Evolutionary conservation across 2,329 filamentous ascomycete species (phyloP).

Genomic region (Dactylellina sp.): DNA sequence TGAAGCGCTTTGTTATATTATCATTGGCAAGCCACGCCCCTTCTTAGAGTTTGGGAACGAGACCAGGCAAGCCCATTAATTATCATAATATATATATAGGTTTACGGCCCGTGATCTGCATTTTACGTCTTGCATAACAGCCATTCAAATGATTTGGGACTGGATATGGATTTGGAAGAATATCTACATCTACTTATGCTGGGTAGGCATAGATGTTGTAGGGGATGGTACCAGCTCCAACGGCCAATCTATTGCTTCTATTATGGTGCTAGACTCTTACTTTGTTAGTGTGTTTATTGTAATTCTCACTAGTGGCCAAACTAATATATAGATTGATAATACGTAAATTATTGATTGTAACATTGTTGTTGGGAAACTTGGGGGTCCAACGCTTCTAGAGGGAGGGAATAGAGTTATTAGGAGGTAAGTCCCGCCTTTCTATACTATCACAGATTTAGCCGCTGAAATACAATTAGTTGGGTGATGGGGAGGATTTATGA

Average conservation of each 20-base stretch:
- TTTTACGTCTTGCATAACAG: constrained; percentile 68
- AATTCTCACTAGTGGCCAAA: constrained; percentile 73
- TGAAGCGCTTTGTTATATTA: background rate
- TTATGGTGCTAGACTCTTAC: constrained; percentile 82
- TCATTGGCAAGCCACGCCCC: background rate
- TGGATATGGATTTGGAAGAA: constrained; percentile 72
- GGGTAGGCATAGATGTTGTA: constrained; percentile 68
- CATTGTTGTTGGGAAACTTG: constrained; percentile 70
- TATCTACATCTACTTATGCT: constrained; percentile 69
- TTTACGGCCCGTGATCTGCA: constrained; percentile 72
- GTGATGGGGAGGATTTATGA: constrained; percentile 77
- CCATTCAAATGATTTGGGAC: constrained; percentile 71
- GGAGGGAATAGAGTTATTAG: constrained; percentile 75
- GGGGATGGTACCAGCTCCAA: constrained; percentile 65
- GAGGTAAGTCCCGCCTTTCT: background rate
- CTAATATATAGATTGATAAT: constrained; percentile 73
- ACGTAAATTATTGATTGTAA: constrained; percentile 72
- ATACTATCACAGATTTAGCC: background rate
- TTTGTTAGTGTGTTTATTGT: constrained; percentile 81
- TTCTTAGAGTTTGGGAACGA: too few relatives aligned
- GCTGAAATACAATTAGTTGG: constrained; percentile 75
- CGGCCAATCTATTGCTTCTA: constrained; percentile 75
- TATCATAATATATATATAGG: background rate
- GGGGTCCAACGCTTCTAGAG: constrained; percentile 70
- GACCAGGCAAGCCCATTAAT: background rate